phyloP scores from a whole-genome alignment of 768 basidiomycete species.

The Boletus edulis region DNA sequence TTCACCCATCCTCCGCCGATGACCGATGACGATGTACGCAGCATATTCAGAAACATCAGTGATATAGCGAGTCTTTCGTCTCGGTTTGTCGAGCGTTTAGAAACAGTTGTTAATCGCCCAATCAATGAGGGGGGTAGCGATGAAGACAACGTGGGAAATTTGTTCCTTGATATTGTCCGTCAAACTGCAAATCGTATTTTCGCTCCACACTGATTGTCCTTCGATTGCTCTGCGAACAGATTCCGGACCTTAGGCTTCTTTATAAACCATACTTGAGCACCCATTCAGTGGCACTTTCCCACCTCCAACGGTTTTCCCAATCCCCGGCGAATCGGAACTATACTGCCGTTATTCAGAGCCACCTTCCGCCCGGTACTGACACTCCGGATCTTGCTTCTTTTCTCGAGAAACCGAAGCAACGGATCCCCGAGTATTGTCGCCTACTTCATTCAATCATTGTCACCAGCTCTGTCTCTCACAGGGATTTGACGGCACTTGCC shows the following conservation, averaged over 20 bases:
- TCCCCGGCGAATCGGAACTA: constrained; percentile 51
- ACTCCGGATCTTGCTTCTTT: constrained; percentile 88
- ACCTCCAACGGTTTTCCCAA: constrained; percentile 43
- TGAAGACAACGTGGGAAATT: constrained; percentile 60
- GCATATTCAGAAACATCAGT: constrained; percentile 70
- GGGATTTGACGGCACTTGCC: constrained; percentile 42
- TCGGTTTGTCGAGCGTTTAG: constrained; percentile 54
- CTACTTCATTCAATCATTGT: constrained; percentile 70
- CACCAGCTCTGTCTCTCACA: constrained; percentile 59
- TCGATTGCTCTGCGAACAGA: constrained; percentile 35
- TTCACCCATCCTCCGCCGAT: constrained; percentile 46
- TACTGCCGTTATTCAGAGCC: constrained; percentile 47
- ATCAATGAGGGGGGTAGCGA: constrained; percentile 52
- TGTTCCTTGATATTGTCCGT: constrained; percentile 67
- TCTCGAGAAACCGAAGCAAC: constrained; percentile 94
- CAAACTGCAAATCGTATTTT: neutral
- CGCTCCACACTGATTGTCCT: neutral
- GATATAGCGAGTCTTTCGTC: constrained; percentile 69
- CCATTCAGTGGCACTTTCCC: constrained; percentile 65
- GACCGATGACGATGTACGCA: constrained; percentile 58
- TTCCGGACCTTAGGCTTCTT: constrained; percentile 59
- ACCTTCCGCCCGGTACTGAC: constrained; percentile 58
- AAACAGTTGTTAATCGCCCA: constrained; percentile 54
- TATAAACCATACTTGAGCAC: constrained; percentile 76
- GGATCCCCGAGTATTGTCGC: constrained; percentile 86